Base-by-base conservation (phyloP, 1,284 basidiomycete species). In the Peniophora sp. region DNA sequence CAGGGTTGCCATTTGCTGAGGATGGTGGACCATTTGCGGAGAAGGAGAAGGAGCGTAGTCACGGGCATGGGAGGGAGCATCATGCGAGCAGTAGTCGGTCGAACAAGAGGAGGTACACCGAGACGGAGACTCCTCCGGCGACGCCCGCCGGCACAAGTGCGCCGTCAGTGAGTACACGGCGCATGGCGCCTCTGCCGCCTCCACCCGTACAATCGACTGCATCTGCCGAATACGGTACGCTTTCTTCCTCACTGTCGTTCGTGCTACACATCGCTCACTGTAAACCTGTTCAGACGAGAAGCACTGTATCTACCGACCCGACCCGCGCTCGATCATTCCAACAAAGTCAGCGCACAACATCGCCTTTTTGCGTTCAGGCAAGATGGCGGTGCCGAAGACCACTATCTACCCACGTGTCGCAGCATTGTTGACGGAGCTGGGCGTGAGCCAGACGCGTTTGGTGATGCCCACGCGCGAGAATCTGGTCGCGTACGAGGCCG, bases 401-500 rank as follows among this genome's bases (percentile, higher is more conserved):
- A 77, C 81, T 43, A 74, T 86, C n/a, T 78, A 81, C 2, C 81
- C 79, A 52, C 79, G 88, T 71, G 81, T 95, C 58, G 75, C 79
- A 2, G 82, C 87, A 53, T 75, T 85, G 14, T 74, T 97, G 20
- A 66, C 74, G 16, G 91, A 96, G 64, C 74, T 94, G 16, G 85
- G 85, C 12, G 71, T 95, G 35, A 78, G 75, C n/a, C 74, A 83
- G 54, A 75, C 75, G 16, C 79, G 87, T 12, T 76, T 97, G 49
- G 87, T 95, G 56, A 96, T 97, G 92, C 93, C 94, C 14, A 96
- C 94, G 1, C 76, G 81, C 32, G 80, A 83, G 24, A 96, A 92
- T 57, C 73, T 85, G 49, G 73, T 78, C 48, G 79, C 78, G 55
- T 73, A 92, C 34, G 92, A 95, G 55, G 71, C 73, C 3, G 67